A percentile compares a stretch with the other conserved stretches of the same genome.
Conservation (phyloP, 306 rosid species). For the Gleditsia sinensis region DNA sequence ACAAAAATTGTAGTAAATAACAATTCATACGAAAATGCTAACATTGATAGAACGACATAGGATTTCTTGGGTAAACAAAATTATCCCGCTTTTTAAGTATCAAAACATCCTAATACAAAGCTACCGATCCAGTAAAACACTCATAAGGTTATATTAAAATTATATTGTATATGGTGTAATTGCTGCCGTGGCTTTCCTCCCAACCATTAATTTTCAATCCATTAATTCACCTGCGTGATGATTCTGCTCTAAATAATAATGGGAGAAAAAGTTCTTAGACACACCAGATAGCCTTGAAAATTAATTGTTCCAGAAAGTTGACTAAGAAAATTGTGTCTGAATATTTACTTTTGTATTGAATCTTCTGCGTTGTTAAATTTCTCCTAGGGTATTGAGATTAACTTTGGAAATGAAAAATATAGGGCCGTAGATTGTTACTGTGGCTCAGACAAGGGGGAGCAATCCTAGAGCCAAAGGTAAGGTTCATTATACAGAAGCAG, state of each 20-base stretch:
- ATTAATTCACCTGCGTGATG: background rate
- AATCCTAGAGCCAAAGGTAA: constrained; percentile 68
- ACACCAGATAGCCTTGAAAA: background rate
- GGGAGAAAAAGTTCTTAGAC: background rate
- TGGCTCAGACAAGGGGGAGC: constrained; percentile 58
- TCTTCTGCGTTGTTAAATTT: too few species aligned
- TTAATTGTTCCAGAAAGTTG: background rate
- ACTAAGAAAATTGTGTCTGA: background rate
- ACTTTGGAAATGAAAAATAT: constrained; percentile 28
- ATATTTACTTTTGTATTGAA: background rate
- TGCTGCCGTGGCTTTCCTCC: too few species aligned
- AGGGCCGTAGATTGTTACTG: constrained; percentile 39
- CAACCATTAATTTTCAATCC: background rate
- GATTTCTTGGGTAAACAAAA: background rate
- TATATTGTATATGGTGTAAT: too few species aligned
- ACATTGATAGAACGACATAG: background rate
- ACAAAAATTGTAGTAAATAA: background rate
- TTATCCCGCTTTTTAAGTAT: background rate
- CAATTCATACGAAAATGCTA: too few species aligned
- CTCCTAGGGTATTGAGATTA: background rate
- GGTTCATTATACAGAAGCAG: constrained; percentile 93
- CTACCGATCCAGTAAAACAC: constrained; percentile 3
- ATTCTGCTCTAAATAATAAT: background rate
- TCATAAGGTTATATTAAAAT: too few species aligned
- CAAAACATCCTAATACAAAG: background rate